These are phyloP conservation scores for Globisporangium paroecandrum DNA, from an alignment of 352 stramenopile genomes.

Conservation along the genomic window DNA sequence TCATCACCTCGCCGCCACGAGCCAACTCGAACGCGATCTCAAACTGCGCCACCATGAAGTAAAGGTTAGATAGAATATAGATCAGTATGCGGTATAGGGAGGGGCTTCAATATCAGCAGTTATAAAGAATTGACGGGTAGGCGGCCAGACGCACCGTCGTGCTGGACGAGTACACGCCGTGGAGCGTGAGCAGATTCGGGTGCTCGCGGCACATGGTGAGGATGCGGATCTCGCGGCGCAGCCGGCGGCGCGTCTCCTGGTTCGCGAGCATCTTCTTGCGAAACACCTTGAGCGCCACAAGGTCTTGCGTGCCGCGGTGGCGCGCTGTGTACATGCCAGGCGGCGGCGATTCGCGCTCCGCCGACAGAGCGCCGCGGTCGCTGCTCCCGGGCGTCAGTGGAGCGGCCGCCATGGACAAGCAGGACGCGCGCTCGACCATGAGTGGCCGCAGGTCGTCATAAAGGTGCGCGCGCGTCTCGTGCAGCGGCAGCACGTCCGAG, in stretches of 20 bases:
- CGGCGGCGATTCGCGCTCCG: not conserved
- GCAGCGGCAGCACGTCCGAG: slow-evolving; percentile 35
- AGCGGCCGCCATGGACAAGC: not conserved
- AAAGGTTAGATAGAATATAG: no score
- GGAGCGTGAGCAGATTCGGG: slow-evolving; percentile 61
- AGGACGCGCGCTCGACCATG: slow-evolving; percentile 20
- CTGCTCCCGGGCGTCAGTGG: not conserved
- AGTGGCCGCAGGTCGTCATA: slow-evolving; percentile 56
- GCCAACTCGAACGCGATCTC: slow-evolving; percentile 80
- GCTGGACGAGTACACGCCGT: slow-evolving; percentile 48
- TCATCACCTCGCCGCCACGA: slow-evolving; percentile 56
- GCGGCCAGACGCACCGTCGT: slow-evolving; percentile 21
- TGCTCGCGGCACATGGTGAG: slow-evolving; percentile 46
- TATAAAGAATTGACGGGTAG: not conserved
- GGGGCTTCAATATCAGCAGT: not conserved
- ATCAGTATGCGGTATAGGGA: no score
- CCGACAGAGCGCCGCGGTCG: not conserved
- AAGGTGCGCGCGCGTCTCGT: slow-evolving; percentile 22
- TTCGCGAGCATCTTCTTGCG: slow-evolving; percentile 44
- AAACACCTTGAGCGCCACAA: slow-evolving; percentile 74
- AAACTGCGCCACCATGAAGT: slow-evolving; percentile 20
- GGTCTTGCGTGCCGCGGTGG: slow-evolving; percentile 51
- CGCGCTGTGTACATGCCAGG: slow-evolving; percentile 66
- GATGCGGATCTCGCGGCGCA: slow-evolving; percentile 68
- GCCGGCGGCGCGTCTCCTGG: slow-evolving; percentile 38